Percentiles rank a stretch among this genome's conserved stretches.
These are phyloP conservation scores for Picea glauca DNA, from an alignment of 75 land plant genomes.

Conservation along the genomic window DNA sequence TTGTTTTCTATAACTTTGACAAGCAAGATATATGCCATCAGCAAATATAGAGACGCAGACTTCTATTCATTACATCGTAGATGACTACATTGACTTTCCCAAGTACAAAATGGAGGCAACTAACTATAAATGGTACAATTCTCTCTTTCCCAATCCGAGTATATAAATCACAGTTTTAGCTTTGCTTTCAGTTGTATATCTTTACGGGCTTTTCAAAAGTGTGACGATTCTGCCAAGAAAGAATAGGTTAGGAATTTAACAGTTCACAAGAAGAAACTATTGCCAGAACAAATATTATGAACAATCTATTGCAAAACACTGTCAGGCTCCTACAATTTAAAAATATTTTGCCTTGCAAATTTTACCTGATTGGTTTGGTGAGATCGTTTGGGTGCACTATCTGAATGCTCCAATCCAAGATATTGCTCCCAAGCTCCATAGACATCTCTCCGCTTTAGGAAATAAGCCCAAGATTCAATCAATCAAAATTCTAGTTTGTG, in stretches of 20 bases:
- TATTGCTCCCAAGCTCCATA: slow-evolving; percentile 68
- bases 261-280: background rate
- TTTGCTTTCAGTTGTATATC: slow-evolving; percentile 36
- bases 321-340: background rate
- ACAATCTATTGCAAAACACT: background rate
- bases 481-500: background rate
- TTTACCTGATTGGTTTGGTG: slow-evolving; percentile 41
- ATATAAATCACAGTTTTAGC: too few species aligned
- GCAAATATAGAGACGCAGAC: too few species aligned
- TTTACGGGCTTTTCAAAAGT: slow-evolving; percentile 58
- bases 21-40: too few species aligned
- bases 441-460: slow-evolving; percentile 37
- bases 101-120: too few species aligned
- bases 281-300: background rate
- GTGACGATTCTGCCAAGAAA: slow-evolving; percentile 42
- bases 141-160: too few species aligned
- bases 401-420: slow-evolving; percentile 56
- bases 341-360: background rate
- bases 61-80: too few species aligned
- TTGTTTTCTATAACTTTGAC: too few species aligned
- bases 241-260: background rate
- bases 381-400: slow-evolving; percentile 42
- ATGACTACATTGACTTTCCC: too few species aligned
- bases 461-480: background rate
- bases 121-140: too few species aligned